Evolutionary conservation across 306 rosid genomes (phyloP), one percentile per base, ranked within the genome.

Genomic region (Casuarina glauca): DNA sequence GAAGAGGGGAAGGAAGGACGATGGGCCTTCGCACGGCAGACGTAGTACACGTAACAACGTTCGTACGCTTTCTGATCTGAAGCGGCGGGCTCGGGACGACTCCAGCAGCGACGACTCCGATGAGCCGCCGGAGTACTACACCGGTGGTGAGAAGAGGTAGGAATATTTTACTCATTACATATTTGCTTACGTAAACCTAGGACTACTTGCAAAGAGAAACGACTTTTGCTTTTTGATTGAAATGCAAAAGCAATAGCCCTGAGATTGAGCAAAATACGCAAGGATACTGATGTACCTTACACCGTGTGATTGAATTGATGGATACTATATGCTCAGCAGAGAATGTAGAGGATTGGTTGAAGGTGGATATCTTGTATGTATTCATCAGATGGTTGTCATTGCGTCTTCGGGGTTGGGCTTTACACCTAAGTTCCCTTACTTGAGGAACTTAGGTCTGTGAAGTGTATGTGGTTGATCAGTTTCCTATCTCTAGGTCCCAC

Each of bases 81-180:
- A 95, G 79, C 85, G 78, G n/a, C 73, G 87, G 16, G 86, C 70
- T 5, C 73, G 69, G 13, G 82, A 79, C 11, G 88, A 76, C 5
- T 87, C 89, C 0, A 94, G 79, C 32, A 82, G 90, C 13, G 93
- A 94, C 64, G 93, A 94, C 63, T 85, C 91, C 1, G 98, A 95
- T 78, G 96, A 91, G 52, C 87, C 91, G 2, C 91, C 82, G 54
- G 97, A 95, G 81, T 90, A 88, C 72, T 93, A 91, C 82, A 77
- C 97, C 19, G 97, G 99, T 41, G 99, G 99, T 11, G 88, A 95
- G 87, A 92, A 91, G 80, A 93, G 99, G 97, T 94, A 76, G 12
- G 10, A n/a, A 4, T 10, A 1, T 51, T 53, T 26, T 42, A 50
- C 16, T 69, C 69, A 17, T 12, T 45, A n/a, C 45, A 26, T 63